phyloP scores from a whole-genome alignment of 2,329 filamentous ascomycete genomes.

The Atkinsonella texensis region DNA sequence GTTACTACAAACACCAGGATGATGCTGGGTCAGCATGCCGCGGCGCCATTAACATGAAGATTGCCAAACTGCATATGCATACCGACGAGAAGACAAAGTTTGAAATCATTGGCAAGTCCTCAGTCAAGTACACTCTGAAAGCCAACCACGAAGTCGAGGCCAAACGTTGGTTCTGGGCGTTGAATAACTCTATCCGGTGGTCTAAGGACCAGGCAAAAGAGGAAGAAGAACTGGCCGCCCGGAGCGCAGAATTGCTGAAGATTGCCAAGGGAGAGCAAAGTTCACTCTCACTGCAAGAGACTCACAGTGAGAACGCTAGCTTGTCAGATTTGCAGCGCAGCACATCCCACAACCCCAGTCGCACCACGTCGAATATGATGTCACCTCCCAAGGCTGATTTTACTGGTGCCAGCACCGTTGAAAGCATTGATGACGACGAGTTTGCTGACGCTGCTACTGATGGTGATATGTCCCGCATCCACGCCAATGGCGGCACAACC shows the following conservation, averaged over 20 bases:
- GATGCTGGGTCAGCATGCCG: conserved; percentile 92
- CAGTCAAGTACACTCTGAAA: conserved; percentile 95
- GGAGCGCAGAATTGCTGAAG: conserved; percentile 61
- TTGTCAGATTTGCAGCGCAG: conserved; percentile 31
- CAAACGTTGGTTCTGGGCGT: conserved; percentile 96
- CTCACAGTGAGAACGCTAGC: conserved; percentile 41
- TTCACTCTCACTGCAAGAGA: conserved; percentile 32
- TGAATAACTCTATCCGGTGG: conserved; percentile 98
- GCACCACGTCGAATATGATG: conserved; percentile 15
- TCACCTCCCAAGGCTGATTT: conserved; percentile 23
- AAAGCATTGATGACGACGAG: conserved; percentile 41
- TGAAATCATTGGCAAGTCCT: conserved; percentile 95
- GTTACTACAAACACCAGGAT: conserved; percentile 99
- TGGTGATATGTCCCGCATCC: conserved; percentile 26
- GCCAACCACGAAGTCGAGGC: conserved; percentile 97
- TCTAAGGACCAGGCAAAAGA: conserved; percentile 93
- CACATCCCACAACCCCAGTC: conserved; percentile 31
- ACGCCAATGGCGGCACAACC: conserved; percentile 21
- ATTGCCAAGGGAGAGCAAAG: conserved; percentile 70
- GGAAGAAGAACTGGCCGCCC: conserved; percentile 65
- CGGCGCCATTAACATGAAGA: conserved; percentile 97
- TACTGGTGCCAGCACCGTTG: conserved; percentile 31
- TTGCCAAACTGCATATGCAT: conserved; percentile 90
- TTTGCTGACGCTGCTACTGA: conserved; percentile 35
- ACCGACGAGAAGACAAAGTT: conserved; percentile 95